Conservation (phyloP, 192 early-diverging fungal species). For the Phlyctochytrium bullatum region DNA sequence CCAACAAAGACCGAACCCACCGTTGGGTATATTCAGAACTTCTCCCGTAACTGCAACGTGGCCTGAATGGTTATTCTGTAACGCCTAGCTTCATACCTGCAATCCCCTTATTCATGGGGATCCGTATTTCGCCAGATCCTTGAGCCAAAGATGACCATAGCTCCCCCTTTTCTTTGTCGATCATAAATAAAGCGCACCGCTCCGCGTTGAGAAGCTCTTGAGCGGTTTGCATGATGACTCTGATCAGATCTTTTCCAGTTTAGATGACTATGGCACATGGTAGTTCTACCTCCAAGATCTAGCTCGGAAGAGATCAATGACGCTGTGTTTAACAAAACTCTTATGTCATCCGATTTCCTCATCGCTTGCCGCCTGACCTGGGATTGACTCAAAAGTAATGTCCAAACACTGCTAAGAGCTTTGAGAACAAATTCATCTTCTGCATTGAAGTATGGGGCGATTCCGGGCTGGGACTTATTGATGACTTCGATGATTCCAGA, state of each 20-base stretch:
- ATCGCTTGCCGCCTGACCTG: neutral
- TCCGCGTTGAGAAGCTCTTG: conserved; percentile 50
- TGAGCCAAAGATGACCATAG: conserved; percentile 55
- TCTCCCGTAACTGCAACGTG: conserved; percentile 46
- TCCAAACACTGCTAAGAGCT: conserved; percentile 38
- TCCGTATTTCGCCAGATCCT: conserved; percentile 49
- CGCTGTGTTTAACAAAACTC: conserved; percentile 45
- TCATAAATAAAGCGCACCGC: conserved; percentile 46
- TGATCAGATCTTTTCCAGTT: conserved; percentile 39
- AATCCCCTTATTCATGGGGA: conserved; percentile 50
- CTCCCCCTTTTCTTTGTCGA: conserved; percentile 44
- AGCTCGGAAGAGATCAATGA: conserved; percentile 41
- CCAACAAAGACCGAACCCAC: conserved; percentile 24
- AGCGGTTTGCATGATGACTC: conserved; percentile 49
- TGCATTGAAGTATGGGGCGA: conserved; percentile 45
- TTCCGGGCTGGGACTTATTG: conserved; percentile 32
- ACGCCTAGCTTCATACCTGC: conserved; percentile 26
- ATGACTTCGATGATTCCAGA: conserved; percentile 46
- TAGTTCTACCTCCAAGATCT: conserved; percentile 42
- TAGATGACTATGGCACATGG: neutral
- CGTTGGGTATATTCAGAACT: conserved; percentile 48
- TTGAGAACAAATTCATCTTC: conserved; percentile 50
- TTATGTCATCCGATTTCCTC: conserved; percentile 42
- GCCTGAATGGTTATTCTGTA: conserved; percentile 16
- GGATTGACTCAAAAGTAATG: conserved; percentile 21